Evolutionary conservation across 2,329 filamentous ascomycete species (phyloP).

Genomic region (Colletotrichum endophyticum): DNA sequence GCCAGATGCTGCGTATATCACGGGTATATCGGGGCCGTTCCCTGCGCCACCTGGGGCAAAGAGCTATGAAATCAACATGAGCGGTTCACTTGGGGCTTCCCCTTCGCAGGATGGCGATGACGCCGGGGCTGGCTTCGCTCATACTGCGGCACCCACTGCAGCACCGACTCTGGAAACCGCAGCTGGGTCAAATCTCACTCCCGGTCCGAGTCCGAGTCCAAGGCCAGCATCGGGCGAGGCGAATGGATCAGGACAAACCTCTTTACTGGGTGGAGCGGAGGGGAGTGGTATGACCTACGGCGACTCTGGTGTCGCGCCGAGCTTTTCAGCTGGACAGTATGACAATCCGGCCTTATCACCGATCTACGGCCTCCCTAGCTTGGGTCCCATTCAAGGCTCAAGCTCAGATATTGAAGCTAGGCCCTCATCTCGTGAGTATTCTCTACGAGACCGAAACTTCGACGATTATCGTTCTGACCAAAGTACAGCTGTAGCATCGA

Average conservation of each 20-base stretch:
- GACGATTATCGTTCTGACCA: neutral
- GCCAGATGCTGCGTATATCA: neutral
- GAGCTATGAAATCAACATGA: neutral
- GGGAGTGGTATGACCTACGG: neutral
- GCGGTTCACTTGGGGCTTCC: neutral
- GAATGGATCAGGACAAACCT: neutral
- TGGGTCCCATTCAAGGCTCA: neutral
- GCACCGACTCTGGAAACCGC: neutral
- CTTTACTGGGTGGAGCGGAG: neutral
- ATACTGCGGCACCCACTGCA: neutral
- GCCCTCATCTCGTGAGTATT: neutral
- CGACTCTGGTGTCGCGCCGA: neutral
- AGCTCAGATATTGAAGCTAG: neutral
- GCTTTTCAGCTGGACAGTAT: neutral
- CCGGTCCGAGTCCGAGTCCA: neutral
- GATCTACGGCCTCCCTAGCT: neutral
- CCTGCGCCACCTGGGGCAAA: neutral
- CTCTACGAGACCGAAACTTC: rapidly evolving
- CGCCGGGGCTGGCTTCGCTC: neutral
- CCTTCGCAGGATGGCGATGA: neutral
- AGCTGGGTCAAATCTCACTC: neutral
- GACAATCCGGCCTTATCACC: neutral
- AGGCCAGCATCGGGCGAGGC: neutral
- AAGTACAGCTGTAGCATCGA: neutral
- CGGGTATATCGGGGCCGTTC: neutral